phyloP scores from a whole-genome alignment of 164 flowering plant genomes.

The Saururus chinensis region DNA sequence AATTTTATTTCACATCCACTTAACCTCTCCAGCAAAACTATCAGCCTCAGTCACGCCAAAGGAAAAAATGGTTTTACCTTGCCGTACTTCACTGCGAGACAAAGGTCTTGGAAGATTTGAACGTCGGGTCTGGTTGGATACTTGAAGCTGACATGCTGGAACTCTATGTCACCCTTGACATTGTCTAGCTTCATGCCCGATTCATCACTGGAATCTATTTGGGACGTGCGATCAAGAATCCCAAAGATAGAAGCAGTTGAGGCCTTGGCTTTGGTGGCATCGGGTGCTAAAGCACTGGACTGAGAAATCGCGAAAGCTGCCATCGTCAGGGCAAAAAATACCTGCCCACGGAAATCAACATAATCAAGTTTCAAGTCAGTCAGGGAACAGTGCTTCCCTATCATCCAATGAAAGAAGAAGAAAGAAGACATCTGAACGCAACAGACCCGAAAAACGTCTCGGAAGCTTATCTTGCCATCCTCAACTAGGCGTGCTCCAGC shows the following conservation, averaged over 20 bases:
- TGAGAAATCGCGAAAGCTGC: slow-evolving; percentile 14
- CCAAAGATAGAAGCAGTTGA: slow-evolving; percentile 16
- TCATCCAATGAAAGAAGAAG: background rate
- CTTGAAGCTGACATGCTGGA: slow-evolving; percentile 16
- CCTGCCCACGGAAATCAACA: slow-evolving; percentile 6
- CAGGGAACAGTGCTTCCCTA: background rate
- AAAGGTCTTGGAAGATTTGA: slow-evolving; percentile 13
- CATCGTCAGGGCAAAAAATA: slow-evolving; percentile 17
- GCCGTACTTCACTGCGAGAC: slow-evolving; percentile 12
- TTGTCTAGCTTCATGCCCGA: slow-evolving; percentile 11
- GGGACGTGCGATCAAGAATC: slow-evolving; percentile 17
- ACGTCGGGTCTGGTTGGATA: slow-evolving; percentile 21
- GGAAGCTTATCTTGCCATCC: slow-evolving; percentile 16
- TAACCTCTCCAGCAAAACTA: too few relatives aligned
- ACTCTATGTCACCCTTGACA: slow-evolving; percentile 17
- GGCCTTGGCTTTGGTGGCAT: slow-evolving; percentile 16
- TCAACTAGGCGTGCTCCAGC: slow-evolving; percentile 18
- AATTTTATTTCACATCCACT: too few relatives aligned
- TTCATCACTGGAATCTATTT: slow-evolving; percentile 14
- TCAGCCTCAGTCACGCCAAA: background rate
- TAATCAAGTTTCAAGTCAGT: too few relatives aligned
- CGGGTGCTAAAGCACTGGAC: slow-evolving; percentile 18
- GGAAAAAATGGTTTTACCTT: slow-evolving; percentile 5
- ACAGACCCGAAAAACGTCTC: slow-evolving; percentile 15
- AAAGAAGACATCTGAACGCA: background rate